Evolutionary conservation across 2,329 filamentous ascomycete species (phyloP).

Genomic region (Colletotrichum sublineola): DNA sequence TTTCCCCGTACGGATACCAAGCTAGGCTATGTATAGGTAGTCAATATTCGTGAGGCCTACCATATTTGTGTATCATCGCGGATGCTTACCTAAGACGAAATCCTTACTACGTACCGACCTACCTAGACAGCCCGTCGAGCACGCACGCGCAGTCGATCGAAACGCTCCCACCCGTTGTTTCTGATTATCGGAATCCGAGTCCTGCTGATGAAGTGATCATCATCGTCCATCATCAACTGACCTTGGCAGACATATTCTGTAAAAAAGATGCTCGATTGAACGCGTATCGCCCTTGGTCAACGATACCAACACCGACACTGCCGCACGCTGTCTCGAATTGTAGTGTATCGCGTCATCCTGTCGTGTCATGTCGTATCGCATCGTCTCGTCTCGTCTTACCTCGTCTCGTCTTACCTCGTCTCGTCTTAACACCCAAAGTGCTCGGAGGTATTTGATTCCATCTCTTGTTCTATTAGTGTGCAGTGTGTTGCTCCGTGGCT

Average conservation of each 20-base stretch:
- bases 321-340: neutral
- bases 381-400: neutral
- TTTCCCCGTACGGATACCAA: neutral
- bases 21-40: neutral
- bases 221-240: constrained; percentile 10
- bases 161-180: constrained; percentile 30
- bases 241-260: neutral
- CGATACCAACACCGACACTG: neutral
- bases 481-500: neutral
- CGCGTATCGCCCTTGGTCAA: neutral
- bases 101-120: neutral
- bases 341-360: neutral
- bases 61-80: too few species aligned
- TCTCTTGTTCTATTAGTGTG: neutral
- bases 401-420: neutral
- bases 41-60: too few species aligned
- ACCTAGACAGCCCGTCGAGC: constrained; percentile 17
- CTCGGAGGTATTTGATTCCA: neutral
- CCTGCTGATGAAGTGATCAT: neutral
- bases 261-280: neutral
- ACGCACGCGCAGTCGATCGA: constrained; percentile 7
- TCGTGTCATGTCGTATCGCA: neutral
- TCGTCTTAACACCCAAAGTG: constrained; percentile 1
- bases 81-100: constrained; percentile 9
- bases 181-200: constrained; percentile 10